Percentiles rank a stretch among this genome's conserved stretches.
These are phyloP conservation scores for Russula compacta DNA, from an alignment of 768 basidiomycete genomes.

Conservation along the genomic window DNA sequence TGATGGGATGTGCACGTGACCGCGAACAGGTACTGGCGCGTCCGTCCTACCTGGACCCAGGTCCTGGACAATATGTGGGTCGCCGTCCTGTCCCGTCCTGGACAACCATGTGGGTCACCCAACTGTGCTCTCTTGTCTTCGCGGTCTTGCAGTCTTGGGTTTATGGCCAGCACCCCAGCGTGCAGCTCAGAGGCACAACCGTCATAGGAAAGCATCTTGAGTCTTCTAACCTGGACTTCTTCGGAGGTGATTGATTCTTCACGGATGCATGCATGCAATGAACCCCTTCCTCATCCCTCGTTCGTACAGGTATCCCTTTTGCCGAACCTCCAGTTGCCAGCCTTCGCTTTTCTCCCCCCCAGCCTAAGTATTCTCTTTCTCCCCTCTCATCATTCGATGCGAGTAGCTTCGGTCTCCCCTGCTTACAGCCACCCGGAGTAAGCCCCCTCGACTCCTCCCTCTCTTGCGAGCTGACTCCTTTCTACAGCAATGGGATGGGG, in stretches of 20 bases:
- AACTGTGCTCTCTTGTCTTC: background rate
- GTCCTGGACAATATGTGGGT: too few relatives aligned
- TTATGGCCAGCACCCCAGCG: background rate
- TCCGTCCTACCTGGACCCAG: too few relatives aligned
- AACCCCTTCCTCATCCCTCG: background rate
- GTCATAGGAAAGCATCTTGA: constrained; percentile 20
- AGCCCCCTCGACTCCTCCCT: background rate
- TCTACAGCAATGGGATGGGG: background rate
- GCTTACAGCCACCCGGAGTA: constrained; percentile 22
- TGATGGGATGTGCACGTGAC: background rate
- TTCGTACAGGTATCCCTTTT: constrained; percentile 27
- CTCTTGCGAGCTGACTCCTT: background rate
- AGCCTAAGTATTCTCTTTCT: constrained; percentile 17
- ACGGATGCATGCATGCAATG: too few relatives aligned
- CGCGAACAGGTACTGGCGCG: background rate
- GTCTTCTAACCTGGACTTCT: constrained; percentile 24
- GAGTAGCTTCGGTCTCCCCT: constrained; percentile 23
- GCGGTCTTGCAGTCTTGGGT: background rate
- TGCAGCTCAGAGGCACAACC: constrained; percentile 22
- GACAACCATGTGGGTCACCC: too few relatives aligned
- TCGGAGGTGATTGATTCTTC: constrained; percentile 22
- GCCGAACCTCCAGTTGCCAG: constrained; percentile 28
- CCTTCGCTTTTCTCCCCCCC: constrained; percentile 26
- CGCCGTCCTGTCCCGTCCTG: too few relatives aligned
- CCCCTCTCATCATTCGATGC: constrained; percentile 26